Evolutionary conservation across 1,284 basidiomycete species (phyloP).

Genomic region (Microbotryomycetes sp.): DNA sequence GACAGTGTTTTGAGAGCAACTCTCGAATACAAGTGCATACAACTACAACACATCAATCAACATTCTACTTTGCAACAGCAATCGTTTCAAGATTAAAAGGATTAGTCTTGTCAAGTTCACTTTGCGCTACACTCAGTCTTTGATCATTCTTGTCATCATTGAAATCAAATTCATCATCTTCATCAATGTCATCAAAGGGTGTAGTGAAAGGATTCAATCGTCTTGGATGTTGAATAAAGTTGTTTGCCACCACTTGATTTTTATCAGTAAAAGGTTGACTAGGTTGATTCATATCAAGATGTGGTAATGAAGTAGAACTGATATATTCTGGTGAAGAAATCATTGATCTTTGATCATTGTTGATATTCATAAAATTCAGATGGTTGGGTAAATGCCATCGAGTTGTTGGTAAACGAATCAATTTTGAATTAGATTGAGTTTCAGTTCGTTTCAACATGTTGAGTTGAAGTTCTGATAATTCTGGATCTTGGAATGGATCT

Average conservation of each 20-base stretch:
- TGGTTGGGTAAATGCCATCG: no score
- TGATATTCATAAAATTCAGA: no score
- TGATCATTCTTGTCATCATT: not conserved
- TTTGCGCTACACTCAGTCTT: no score
- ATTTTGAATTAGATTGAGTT: no score
- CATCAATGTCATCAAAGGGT: not conserved
- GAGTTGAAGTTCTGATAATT: no score
- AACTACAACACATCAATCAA: not conserved
- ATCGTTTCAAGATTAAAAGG: not conserved
- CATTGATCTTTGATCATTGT: no score
- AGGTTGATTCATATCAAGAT: not conserved
- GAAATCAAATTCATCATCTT: not conserved
- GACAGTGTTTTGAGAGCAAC: no score
- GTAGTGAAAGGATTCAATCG: not conserved
- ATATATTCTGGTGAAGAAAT: not conserved
- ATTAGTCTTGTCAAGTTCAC: not conserved
- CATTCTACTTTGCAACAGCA: not conserved
- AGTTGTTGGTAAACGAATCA: no score
- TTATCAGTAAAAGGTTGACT: not conserved
- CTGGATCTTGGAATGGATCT: no score
- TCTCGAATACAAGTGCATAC: no score
- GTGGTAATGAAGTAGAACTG: not conserved
- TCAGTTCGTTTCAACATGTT: no score
- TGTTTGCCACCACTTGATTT: not conserved
- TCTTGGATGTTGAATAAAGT: no score